phyloP scores from a whole-genome alignment of 768 basidiomycete species.

The Tephrocybe sp. region DNA sequence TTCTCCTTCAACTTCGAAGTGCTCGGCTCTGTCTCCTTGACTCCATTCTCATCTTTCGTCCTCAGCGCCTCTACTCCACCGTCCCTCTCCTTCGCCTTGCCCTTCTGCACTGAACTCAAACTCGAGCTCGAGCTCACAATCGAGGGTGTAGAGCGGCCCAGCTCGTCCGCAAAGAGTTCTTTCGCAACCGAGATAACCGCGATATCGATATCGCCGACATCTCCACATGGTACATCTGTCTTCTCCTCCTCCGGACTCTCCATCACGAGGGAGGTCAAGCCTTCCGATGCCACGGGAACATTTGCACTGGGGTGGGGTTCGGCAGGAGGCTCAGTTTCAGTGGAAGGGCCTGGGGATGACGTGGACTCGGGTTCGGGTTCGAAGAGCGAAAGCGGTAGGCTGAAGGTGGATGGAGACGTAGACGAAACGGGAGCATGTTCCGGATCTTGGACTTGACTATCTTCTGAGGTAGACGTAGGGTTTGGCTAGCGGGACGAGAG shows the following conservation, averaged over 20 bases:
- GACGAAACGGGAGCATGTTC: not conserved
- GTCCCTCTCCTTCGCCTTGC: not conserved
- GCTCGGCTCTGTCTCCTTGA: not conserved
- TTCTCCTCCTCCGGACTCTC: not conserved
- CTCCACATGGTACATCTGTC: not conserved
- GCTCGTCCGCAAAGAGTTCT: not conserved
- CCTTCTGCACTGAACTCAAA: not conserved
- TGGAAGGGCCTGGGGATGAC: not conserved
- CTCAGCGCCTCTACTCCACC: slow-evolving; percentile 12
- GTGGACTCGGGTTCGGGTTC: not conserved
- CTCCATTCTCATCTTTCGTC: slow-evolving; percentile 17
- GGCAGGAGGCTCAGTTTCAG: too few species aligned
- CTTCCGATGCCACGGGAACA: not conserved
- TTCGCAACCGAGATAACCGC: not conserved
- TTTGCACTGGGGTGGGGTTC: not conserved
- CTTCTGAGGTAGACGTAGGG: not conserved
- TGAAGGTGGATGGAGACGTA: slow-evolving; percentile 21
- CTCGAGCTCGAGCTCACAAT: not conserved
- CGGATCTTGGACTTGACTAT: not conserved
- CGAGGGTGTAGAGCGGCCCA: not conserved
- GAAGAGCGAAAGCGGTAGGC: slow-evolving; percentile 10
- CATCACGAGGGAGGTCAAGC: not conserved
- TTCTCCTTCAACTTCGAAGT: slow-evolving; percentile 21
- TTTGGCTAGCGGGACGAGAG: not conserved
- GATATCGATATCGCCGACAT: not conserved